A percentile compares a stretch with the other conserved stretches of the same genome.
phyloP scores from a whole-genome alignment of 2,329 filamentous ascomycete species.

The Arthrobotrys iridis region DNA sequence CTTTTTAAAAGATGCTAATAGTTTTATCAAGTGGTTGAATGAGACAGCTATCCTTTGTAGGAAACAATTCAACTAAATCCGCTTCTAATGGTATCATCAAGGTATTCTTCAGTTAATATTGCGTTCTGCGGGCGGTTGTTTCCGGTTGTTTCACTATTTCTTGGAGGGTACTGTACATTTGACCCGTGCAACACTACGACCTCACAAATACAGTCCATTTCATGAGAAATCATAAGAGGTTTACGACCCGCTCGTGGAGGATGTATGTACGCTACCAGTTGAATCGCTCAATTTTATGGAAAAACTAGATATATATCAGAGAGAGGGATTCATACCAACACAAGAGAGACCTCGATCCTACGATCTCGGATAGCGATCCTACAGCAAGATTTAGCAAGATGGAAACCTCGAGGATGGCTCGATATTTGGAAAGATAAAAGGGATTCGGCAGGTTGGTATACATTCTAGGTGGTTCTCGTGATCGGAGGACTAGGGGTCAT shows the following conservation, averaged over 20 bases:
- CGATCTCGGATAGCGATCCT: neutral
- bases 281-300: neutral
- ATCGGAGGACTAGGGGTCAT: neutral
- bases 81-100: too few relatives aligned
- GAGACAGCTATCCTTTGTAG: too few relatives aligned
- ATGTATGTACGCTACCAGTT: neutral
- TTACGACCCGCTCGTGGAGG: neutral
- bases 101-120: too few relatives aligned
- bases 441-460: slow-evolving; percentile 4
- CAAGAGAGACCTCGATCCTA: neutral
- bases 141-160: too few relatives aligned
- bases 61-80: too few relatives aligned
- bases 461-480: neutral
- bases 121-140: too few relatives aligned
- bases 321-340: slow-evolving; percentile 13
- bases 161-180: too few relatives aligned
- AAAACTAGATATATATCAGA: neutral
- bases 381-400: slow-evolving; percentile 3
- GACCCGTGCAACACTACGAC: too few relatives aligned
- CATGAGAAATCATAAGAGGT: neutral
- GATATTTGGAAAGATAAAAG: slow-evolving; percentile 10
- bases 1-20: too few relatives aligned
- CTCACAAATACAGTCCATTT: too few relatives aligned
- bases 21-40: too few relatives aligned
- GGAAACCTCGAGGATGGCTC: neutral